Conservation (phyloP, 78 protist species). For the Pelomyxa schiedti region DNA sequence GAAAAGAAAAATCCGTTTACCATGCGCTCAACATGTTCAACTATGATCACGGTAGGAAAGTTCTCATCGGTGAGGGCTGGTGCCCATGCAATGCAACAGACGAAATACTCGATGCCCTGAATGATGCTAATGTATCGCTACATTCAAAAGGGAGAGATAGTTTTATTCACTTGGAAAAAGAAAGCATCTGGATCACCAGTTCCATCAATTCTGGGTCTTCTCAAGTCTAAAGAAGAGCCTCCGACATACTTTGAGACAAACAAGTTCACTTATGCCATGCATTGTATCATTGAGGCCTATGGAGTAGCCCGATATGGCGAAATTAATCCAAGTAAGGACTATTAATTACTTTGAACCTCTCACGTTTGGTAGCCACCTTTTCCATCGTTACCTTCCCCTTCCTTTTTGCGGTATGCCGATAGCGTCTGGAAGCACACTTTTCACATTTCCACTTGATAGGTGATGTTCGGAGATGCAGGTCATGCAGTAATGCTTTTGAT, state of each 20-base stretch:
- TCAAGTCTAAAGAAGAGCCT: constrained; percentile 58
- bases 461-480: constrained; percentile 99
- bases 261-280: constrained; percentile 71
- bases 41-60: constrained; percentile 53
- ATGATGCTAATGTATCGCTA: constrained; percentile 26
- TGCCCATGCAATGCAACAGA: constrained; percentile 36
- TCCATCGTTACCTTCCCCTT: constrained; percentile 98
- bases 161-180: background rate
- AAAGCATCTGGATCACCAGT: constrained; percentile 49
- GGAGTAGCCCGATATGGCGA: constrained; percentile 93
- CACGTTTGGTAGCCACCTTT: constrained; percentile 72
- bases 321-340: constrained; percentile 36
- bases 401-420: constrained; percentile 98
- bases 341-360: no score
- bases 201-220: constrained; percentile 48
- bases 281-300: constrained; percentile 88
- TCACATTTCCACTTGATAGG: no score
- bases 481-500: constrained; percentile 89
- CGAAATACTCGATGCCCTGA: constrained; percentile 33
- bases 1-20: constrained; percentile 73
- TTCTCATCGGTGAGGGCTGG: constrained; percentile 85
- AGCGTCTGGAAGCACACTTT: no score
- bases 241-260: constrained; percentile 90
- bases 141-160: no score
- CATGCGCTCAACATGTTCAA: constrained; percentile 82